A percentile compares a stretch with the other conserved stretches of the same genome.
Evolutionary conservation across 352 stramenopile species (phyloP).

Genomic region (Achlya hypogyna): DNA sequence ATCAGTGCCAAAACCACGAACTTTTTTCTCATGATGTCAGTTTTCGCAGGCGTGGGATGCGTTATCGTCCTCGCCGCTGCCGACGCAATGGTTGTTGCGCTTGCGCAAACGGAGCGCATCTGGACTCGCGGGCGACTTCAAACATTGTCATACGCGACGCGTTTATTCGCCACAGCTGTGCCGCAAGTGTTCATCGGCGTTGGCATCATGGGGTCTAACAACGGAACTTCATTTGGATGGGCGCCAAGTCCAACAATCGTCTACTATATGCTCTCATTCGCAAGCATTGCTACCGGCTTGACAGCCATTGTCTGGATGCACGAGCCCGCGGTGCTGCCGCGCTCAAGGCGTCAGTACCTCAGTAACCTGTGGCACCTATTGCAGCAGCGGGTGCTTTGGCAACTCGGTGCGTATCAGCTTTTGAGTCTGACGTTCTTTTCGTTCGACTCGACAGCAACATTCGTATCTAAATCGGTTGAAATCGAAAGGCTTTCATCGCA

Average conservation of each 20-base stretch:
- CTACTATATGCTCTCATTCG: conserved; percentile 21
- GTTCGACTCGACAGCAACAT: conserved; percentile 28
- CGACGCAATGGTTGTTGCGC: conserved; percentile 65
- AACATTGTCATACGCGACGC: neutral
- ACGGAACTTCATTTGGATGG: conserved; percentile 39
- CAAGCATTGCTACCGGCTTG: neutral
- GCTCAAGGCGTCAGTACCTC: conserved; percentile 23
- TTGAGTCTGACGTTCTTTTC: conserved; percentile 33
- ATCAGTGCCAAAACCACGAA: conserved; percentile 33
- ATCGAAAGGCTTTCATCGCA: conserved; percentile 39
- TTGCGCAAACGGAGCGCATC: conserved; percentile 41
- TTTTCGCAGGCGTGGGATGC: conserved; percentile 73
- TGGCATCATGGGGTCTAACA: conserved; percentile 33
- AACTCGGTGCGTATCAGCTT: conserved; percentile 37
- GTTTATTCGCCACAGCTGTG: neutral
- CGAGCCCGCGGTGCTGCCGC: neutral
- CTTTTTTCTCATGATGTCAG: conserved; percentile 53
- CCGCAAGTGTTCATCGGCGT: conserved; percentile 24
- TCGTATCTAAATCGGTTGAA: conserved; percentile 14
- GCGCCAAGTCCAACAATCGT: conserved; percentile 38
- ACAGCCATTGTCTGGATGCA: neutral
- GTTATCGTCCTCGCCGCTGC: conserved; percentile 76
- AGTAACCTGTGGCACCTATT: conserved; percentile 43
- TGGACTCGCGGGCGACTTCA: neutral
- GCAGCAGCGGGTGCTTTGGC: conserved; percentile 39